These are phyloP conservation scores for Cinnamomum micranthum DNA, from an alignment of 164 flowering plant species.

Conservation along the genomic window DNA sequence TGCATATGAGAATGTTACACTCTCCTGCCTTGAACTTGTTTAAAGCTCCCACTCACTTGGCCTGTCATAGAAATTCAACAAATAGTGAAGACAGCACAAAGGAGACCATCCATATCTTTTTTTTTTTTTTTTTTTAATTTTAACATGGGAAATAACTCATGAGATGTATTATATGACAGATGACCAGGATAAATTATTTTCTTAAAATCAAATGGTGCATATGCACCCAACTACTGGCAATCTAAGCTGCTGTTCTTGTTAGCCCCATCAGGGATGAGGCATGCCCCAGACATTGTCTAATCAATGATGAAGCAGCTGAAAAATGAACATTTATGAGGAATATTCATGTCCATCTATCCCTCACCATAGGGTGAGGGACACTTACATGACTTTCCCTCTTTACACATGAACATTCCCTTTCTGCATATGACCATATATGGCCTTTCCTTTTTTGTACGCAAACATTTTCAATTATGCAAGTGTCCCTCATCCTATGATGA, in stretches of 20 bases:
- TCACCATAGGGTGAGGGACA: background rate
- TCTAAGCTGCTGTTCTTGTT: background rate
- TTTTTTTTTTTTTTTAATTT: no score
- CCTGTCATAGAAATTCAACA: slow-evolving; percentile 31
- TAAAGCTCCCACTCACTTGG: slow-evolving; percentile 83
- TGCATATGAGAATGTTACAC: slow-evolving; percentile 79
- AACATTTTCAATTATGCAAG: no score
- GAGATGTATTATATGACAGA: background rate
- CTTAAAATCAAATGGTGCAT: background rate
- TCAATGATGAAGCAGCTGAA: background rate
- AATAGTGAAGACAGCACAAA: background rate
- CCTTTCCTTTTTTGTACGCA: no score
- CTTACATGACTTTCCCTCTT: background rate
- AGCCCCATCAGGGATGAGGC: background rate
- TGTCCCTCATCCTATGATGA: no score
- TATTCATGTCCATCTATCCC: no score
- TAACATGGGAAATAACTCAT: background rate
- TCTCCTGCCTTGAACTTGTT: slow-evolving; percentile 92
- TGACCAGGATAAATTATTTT: background rate
- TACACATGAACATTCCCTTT: background rate
- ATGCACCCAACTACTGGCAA: background rate
- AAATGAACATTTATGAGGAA: background rate
- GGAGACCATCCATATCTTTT: background rate
- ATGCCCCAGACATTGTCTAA: background rate
- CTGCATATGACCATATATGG: no score